Conservation (phyloP, 1,284 basidiomycete genomes). For the Boletus semigastroideus region DNA sequence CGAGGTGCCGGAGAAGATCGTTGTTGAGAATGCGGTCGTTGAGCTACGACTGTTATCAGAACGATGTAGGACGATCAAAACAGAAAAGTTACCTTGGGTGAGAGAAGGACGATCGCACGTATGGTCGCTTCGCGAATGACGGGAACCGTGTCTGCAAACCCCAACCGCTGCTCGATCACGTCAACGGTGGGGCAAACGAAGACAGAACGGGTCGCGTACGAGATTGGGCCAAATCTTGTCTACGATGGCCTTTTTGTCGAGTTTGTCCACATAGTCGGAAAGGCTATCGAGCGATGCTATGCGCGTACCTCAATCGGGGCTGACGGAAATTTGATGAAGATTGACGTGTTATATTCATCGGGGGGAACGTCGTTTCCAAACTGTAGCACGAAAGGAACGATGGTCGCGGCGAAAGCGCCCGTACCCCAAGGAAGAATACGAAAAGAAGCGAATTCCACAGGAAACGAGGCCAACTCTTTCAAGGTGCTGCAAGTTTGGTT, state of each 20-base stretch:
- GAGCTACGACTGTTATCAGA: constrained; percentile 47
- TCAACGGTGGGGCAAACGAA: neutral
- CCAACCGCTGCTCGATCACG: constrained; percentile 67
- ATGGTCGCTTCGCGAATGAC: constrained; percentile 94
- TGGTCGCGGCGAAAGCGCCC: constrained; percentile 77
- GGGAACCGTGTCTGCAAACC: constrained; percentile 92
- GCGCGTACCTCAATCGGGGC: constrained; percentile 88
- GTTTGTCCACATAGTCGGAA: constrained; percentile 79
- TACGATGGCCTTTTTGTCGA: constrained; percentile 82
- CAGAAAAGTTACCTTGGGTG: constrained; percentile 66
- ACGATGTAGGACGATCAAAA: neutral
- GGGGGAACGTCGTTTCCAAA: constrained; percentile 74
- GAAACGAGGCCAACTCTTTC: constrained; percentile 81
- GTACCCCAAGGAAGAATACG: constrained; percentile 89
- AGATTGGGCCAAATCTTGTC: constrained; percentile 94
- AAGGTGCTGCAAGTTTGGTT: constrained; percentile 51
- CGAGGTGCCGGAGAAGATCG: constrained; percentile 89
- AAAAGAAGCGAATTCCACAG: constrained; percentile 83
- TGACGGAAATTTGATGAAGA: constrained; percentile 79
- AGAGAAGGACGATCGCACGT: constrained; percentile 81
- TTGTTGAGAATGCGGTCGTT: constrained; percentile 95
- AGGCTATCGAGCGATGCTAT: constrained; percentile 93
- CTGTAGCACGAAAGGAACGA: constrained; percentile 80
- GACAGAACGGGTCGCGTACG: constrained; percentile 44
- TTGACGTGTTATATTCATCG: constrained; percentile 73